Conservation (phyloP, 352 stramenopile species). For the Phytophthora agathidicida region DNA sequence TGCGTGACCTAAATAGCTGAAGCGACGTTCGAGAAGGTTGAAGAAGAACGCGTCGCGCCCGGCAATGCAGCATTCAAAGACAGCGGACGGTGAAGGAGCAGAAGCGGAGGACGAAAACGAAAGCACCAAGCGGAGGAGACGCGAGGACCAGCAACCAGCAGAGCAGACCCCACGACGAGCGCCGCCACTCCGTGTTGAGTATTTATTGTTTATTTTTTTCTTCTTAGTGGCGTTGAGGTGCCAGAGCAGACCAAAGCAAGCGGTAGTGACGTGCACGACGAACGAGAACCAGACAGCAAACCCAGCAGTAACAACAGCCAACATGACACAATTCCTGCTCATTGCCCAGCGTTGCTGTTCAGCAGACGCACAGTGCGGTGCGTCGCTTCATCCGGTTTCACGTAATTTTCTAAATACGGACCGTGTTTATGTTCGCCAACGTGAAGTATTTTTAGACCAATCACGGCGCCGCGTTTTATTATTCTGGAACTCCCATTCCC, state of each 20-base stretch:
- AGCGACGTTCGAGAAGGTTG: conserved; percentile 12
- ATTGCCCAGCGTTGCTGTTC: not conserved
- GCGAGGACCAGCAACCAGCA: not conserved
- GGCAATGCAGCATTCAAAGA: not conserved
- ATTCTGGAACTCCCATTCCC: not conserved
- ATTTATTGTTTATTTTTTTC: conserved; percentile 42
- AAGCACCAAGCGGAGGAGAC: not conserved
- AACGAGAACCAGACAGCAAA: conserved; percentile 11
- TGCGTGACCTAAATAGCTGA: conserved; percentile 46
- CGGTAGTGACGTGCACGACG: conserved; percentile 6
- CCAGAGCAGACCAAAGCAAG: conserved; percentile 2
- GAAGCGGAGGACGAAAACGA: not conserved
- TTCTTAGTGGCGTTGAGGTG: conserved; percentile 21
- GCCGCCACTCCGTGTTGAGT: conserved; percentile 14
- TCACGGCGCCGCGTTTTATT: conserved; percentile 16
- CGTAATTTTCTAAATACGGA: not conserved
- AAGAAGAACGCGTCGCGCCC: conserved; percentile 2
- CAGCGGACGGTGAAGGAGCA: too few relatives aligned
- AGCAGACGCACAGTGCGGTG: conserved; percentile 21
- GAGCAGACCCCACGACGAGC: conserved; percentile 1
- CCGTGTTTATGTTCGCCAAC: conserved; percentile 5
- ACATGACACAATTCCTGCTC: not conserved
- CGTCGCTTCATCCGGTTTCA: conserved; percentile 8
- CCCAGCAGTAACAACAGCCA: not conserved
- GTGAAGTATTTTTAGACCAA: conserved; percentile 36